Evolutionary conservation across 768 basidiomycete species (phyloP), one percentile per base, ranked within the genome.

Genomic region (Pleurotus pulmonarius): DNA sequence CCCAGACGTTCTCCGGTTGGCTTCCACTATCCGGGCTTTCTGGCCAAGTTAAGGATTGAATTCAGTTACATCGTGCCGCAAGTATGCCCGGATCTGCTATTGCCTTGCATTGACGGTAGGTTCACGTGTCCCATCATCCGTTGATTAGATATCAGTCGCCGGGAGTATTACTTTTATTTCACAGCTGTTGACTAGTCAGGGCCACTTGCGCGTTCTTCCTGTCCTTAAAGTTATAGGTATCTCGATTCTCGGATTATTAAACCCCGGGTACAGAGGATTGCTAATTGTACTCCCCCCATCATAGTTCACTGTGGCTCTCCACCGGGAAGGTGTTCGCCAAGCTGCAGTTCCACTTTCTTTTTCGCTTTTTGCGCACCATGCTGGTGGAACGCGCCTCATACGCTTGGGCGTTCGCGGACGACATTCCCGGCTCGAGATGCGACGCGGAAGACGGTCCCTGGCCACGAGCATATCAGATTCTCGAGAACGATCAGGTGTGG

Each of bases 381-480:
- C 66, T 75, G 57, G 67, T 74, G 55, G 69, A 74, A 59, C 71
- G 70, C 44, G 58, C 71, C 56, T 67, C 72, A 44, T 66, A 69
- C 57, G 69, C 58, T 64, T 78, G 76, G 70, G 82, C 81, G 11
- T 81, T 81, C 66, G 68, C 79, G 59, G 78, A 85, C 57, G 85
- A 86, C 61, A 83, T 86, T 9, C 83, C 82, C 18, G 84, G 85
- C 12, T 78, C 80, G 26, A 73, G 85, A 34, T 83, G 83, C 64
- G 81, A 76, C 5, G 81, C 85, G 46, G 82, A 86, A 58, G 85
- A 87, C 43, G 84, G 80, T 4, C 81, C 81, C 37, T 86, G 85
- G 84, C 85, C 85, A 5, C 78, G 82, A 49, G 67, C 81, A 8
- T 87, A 83, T 62, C 75, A 76, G 55, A 71, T 77, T 18, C 74